These are phyloP conservation scores for Hordeum marinum DNA, from an alignment of 176 grass and related monocot genomes.

Conservation along the genomic window DNA sequence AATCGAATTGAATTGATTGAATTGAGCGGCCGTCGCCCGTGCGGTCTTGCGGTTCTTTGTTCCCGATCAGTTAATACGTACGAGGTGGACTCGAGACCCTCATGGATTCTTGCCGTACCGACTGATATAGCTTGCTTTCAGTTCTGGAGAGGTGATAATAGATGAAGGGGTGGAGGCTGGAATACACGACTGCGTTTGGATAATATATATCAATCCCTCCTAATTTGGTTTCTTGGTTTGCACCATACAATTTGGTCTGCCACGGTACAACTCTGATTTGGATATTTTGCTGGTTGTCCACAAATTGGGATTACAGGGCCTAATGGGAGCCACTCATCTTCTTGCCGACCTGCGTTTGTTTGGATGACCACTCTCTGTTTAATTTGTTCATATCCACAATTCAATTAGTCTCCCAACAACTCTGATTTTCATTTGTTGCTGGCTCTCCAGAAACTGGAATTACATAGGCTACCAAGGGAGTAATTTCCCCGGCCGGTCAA, in stretches of 20 bases:
- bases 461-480: no score
- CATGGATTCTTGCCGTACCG: background rate
- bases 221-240: background rate
- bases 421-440: background rate
- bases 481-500: no score
- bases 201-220: background rate
- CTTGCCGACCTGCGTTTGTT: background rate
- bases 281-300: background rate
- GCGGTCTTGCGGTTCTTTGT: background rate
- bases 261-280: background rate
- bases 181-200: no score
- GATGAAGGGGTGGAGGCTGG: background rate
- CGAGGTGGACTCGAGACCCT: conserved; percentile 21
- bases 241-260: no score
- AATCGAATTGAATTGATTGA: no score
- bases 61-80: no score
- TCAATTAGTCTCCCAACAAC: background rate
- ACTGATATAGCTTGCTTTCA: background rate
- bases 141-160: background rate
- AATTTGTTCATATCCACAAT: background rate
- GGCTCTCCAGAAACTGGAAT: conserved; percentile 10
- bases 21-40: no score
- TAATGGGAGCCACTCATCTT: background rate
- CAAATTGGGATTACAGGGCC: background rate
- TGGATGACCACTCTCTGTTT: background rate